Percentiles rank a stretch among this genome's conserved stretches.
Conservation (phyloP, 148 eudicot genomes). For the Camellia sinensis region DNA sequence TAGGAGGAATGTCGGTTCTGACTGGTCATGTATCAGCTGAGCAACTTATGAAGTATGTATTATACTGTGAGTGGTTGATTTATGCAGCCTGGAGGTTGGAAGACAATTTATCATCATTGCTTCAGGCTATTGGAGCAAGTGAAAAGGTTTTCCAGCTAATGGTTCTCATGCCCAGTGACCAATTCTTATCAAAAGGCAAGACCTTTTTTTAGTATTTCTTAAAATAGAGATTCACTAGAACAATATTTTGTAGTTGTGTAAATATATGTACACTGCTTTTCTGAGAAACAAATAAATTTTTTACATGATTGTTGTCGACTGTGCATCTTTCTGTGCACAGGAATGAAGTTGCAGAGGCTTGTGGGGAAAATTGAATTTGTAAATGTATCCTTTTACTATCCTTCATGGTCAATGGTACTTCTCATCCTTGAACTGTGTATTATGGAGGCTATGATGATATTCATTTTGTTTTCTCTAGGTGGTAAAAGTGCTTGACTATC, state of each 20-base stretch:
- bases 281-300: not conserved
- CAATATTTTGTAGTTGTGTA: not conserved
- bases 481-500: not conserved
- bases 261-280: not conserved
- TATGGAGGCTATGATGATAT: not conserved
- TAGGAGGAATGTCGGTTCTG: slow-evolving; percentile 48
- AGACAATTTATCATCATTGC: slow-evolving; percentile 40
- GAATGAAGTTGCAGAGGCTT: slow-evolving; percentile 37
- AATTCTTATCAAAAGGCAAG: slow-evolving; percentile 44
- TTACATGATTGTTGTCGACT: not conserved
- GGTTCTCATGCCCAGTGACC: slow-evolving; percentile 41
- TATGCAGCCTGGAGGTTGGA: slow-evolving; percentile 56
- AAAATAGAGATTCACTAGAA: not conserved
- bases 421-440: not conserved
- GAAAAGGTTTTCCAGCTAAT: slow-evolving; percentile 50
- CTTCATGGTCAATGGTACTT: slow-evolving; percentile 42
- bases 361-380: slow-evolving; percentile 43
- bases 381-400: slow-evolving; percentile 47
- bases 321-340: slow-evolving; percentile 25
- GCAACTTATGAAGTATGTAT: slow-evolving; percentile 50
- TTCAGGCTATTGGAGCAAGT: slow-evolving; percentile 52
- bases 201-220: slow-evolving; percentile 6
- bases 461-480: not conserved
- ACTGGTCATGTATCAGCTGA: slow-evolving; percentile 50
- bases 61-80: slow-evolving; percentile 62